These are phyloP conservation scores for Neonectria ditissima DNA, from an alignment of 2,329 filamentous ascomycete genomes.

Conservation along the genomic window DNA sequence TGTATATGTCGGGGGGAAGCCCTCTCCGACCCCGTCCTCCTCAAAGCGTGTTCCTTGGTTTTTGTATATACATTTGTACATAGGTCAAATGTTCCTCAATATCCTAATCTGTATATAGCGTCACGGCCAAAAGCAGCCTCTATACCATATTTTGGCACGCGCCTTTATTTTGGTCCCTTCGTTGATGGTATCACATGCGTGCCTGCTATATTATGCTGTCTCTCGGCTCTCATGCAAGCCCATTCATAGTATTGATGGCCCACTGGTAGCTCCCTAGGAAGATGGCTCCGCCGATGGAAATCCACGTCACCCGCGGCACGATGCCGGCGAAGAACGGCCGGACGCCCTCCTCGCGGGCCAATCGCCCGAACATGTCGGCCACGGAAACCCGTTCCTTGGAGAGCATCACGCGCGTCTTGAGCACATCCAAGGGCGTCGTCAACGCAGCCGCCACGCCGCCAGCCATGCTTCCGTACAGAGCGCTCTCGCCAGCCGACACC, in stretches of 20 bases:
- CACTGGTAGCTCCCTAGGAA: slow-evolving; percentile 96
- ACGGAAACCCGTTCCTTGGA: slow-evolving; percentile 74
- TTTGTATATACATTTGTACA: slow-evolving; percentile 42
- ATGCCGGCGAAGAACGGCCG: slow-evolving; percentile 80
- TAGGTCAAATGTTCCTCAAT: slow-evolving; percentile 35
- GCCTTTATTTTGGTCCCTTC: slow-evolving; percentile 28
- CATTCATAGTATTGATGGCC: slow-evolving; percentile 77
- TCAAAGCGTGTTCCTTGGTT: slow-evolving; percentile 31
- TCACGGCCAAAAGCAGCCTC: slow-evolving; percentile 39
- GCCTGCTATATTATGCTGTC: slow-evolving; percentile 11
- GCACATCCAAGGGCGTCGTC: slow-evolving; percentile 93
- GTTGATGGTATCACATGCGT: slow-evolving; percentile 35
- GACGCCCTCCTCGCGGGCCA: slow-evolving; percentile 73
- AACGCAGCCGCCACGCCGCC: slow-evolving; percentile 87
- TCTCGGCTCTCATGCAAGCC: slow-evolving; percentile 23
- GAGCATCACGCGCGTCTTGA: slow-evolving; percentile 98
- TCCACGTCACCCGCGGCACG: slow-evolving; percentile 91
- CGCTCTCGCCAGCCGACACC: slow-evolving; percentile 82
- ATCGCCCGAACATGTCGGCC: slow-evolving; percentile 69
- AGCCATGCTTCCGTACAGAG: slow-evolving; percentile 83
- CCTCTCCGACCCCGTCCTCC: slow-evolving; percentile 15
- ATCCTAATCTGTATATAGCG: slow-evolving; percentile 40
- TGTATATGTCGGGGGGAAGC: slow-evolving; percentile 28
- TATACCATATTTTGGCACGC: slow-evolving; percentile 19
- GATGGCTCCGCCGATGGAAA: slow-evolving; percentile 91